Evolutionary conservation across 2,329 filamentous ascomycete genomes (phyloP), one percentile per base, ranked within the genome.

Genomic region (Claviceps sp.): DNA sequence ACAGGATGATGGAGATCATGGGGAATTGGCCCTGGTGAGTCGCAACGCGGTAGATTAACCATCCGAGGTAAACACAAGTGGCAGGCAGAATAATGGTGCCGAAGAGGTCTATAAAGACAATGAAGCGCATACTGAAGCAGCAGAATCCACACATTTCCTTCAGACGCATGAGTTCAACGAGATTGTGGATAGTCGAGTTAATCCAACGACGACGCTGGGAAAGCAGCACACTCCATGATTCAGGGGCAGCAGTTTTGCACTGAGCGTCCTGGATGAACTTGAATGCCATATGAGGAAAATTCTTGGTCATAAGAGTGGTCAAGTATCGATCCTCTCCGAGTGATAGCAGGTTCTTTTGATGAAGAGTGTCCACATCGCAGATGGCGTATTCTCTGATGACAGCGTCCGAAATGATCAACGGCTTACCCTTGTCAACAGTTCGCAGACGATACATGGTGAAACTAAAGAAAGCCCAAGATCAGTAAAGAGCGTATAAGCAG

Each of bases 191-290:
- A 9, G 93, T 98, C 1, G 93, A 97, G 72, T 98, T 98, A 69
- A 98, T 98, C 93, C 93, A 98, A 66, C 93, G 86, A 74, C 93
- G 89, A 76, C 93, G 84, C 67, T 98, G 93, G n/a, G 93, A 98
- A 37, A 98, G 76, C 60, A 98, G 72, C 61, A 98, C 88, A 63
- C 84, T 86, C 88, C 90, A 98, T 24, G 85, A 87, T 62, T 97
- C 89, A 2, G 93, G 93, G 1, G 93, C 93, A 44, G 91, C 91
- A 1, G 93, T 98, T 62, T 87, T 84, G 59, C 90, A 94, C 67
- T 89, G 93, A 7, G 93, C 93, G 68, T 95, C 88, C 0, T 90
- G 81, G 50, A 96, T 79, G 67, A 97, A 98, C 70, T 97, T 98
- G 77, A 88, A 97, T 1, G 86, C 85, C 89, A 96, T 96, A 59